phyloP scores from a whole-genome alignment of 208 protist species.

The Leishmania tarentolae region DNA sequence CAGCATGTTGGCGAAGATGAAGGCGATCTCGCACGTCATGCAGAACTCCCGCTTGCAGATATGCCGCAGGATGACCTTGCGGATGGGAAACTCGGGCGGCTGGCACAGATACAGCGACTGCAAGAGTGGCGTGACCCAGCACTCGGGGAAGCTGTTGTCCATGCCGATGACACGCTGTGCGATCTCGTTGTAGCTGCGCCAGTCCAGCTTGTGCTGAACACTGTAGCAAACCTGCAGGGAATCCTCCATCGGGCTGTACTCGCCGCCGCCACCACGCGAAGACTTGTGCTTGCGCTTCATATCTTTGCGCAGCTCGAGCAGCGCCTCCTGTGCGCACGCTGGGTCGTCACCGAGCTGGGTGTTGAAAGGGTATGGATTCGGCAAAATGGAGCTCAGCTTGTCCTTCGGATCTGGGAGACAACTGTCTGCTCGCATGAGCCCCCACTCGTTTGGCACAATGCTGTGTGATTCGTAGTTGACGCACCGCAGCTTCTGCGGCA shows the following conservation, averaged over 20 bases:
- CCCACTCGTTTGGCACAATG: constrained; percentile 72
- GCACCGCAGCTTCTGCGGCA: constrained; percentile 75
- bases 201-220: constrained; percentile 82
- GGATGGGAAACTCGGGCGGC: constrained; percentile 79
- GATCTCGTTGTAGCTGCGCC: constrained; percentile 81
- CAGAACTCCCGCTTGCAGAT: constrained; percentile 86
- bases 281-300: constrained; percentile 69
- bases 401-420: constrained; percentile 87
- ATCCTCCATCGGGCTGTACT: constrained; percentile 84
- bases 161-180: constrained; percentile 78
- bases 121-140: constrained; percentile 82
- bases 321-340: constrained; percentile 59
- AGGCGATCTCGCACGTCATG: constrained; percentile 86
- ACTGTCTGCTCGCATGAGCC: constrained; percentile 72
- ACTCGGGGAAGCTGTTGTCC: constrained; percentile 91
- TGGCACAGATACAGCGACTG: constrained; percentile 89
- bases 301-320: constrained; percentile 83
- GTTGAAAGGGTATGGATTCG: constrained; percentile 91
- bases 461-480: constrained; percentile 56
- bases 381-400: constrained; percentile 74
- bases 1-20: constrained; percentile 91
- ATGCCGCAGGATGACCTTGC: constrained; percentile 78
- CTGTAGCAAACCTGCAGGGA: constrained; percentile 84
- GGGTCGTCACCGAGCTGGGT: constrained; percentile 80
- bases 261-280: constrained; percentile 46